These are phyloP conservation scores for Teratosphaeria viscida DNA, from an alignment of 2,329 filamentous ascomycete genomes.

Conservation along the genomic window DNA sequence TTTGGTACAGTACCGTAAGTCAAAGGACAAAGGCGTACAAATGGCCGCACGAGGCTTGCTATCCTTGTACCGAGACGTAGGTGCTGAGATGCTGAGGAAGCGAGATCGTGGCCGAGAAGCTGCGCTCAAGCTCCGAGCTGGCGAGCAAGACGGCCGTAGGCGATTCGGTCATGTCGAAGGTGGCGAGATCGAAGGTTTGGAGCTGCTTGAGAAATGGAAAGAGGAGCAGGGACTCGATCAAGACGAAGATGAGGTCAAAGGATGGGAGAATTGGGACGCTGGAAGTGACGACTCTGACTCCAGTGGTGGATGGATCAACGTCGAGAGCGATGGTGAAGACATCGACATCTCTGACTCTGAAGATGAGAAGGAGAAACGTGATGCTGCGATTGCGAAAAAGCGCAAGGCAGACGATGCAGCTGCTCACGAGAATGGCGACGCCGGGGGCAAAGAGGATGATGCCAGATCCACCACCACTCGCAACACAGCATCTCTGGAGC, in stretches of 20 bases:
- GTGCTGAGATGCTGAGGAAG: constrained; percentile 78
- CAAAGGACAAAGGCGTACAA: constrained; percentile 97
- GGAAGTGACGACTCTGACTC: constrained; percentile 54
- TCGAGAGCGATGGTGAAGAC: constrained; percentile 67
- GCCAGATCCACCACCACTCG: constrained; percentile 13
- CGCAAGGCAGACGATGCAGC: constrained; percentile 27
- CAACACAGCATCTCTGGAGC: constrained; percentile 22
- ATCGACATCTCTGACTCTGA: constrained; percentile 65
- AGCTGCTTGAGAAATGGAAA: constrained; percentile 87
- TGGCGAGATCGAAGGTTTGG: constrained; percentile 86
- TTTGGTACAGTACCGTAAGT: constrained; percentile 89
- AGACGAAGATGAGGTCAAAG: constrained; percentile 45
- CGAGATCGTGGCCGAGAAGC: constrained; percentile 87
- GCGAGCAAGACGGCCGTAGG: constrained; percentile 62
- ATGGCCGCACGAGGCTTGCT: constrained; percentile 94
- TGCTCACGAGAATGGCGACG: constrained; percentile 24
- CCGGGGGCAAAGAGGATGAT: background rate
- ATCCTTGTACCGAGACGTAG: constrained; percentile 82
- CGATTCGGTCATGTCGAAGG: constrained; percentile 65
- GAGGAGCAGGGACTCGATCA: constrained; percentile 66
- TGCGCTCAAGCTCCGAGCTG: constrained; percentile 66
- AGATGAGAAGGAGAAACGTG: constrained; percentile 48
- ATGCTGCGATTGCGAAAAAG: constrained; percentile 21
- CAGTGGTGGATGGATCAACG: constrained; percentile 87
- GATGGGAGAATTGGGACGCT: constrained; percentile 50